Evolutionary conservation across 2,329 filamentous ascomycete genomes (phyloP).

Genomic region (Colletotrichum truncatum): DNA sequence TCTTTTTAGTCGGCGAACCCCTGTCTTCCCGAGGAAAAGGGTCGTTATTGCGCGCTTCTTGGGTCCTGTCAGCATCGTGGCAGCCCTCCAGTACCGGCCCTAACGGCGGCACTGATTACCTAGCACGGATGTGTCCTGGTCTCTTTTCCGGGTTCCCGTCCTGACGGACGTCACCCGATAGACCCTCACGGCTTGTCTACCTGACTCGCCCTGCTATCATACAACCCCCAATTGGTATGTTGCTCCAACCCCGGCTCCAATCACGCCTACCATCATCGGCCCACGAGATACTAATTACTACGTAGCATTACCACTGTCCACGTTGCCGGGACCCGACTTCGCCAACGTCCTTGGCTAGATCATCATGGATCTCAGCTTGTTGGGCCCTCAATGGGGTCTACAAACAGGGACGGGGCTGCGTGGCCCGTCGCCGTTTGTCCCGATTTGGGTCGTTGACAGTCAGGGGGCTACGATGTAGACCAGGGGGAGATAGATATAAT

Average conservation of each 20-base stretch:
- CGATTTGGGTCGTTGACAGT: background rate
- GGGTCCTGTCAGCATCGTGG: background rate
- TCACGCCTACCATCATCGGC: background rate
- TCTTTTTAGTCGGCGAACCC: background rate
- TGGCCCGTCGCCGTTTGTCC: background rate
- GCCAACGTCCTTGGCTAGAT: constrained; percentile 2
- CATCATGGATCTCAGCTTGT: background rate
- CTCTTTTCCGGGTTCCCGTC: background rate
- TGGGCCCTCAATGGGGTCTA: background rate
- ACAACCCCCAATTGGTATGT: background rate
- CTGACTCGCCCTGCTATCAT: background rate
- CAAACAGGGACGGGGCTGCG: background rate
- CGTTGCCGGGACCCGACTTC: constrained; percentile 7
- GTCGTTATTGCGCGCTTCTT: background rate
- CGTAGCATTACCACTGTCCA: constrained; percentile 3
- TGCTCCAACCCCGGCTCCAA: background rate
- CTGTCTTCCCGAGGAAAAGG: background rate
- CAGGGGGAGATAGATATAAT: constrained; percentile 12
- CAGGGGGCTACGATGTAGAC: background rate
- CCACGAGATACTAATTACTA: background rate
- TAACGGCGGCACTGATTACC: constrained; percentile 8
- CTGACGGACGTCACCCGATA: constrained; percentile 18
- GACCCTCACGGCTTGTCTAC: background rate
- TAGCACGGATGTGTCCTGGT: background rate
- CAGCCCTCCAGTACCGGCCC: background rate